Percentiles rank a stretch among this genome's conserved stretches.
These are phyloP conservation scores for Quercus bicolor DNA, from an alignment of 306 rosid species.

Conservation along the genomic window DNA sequence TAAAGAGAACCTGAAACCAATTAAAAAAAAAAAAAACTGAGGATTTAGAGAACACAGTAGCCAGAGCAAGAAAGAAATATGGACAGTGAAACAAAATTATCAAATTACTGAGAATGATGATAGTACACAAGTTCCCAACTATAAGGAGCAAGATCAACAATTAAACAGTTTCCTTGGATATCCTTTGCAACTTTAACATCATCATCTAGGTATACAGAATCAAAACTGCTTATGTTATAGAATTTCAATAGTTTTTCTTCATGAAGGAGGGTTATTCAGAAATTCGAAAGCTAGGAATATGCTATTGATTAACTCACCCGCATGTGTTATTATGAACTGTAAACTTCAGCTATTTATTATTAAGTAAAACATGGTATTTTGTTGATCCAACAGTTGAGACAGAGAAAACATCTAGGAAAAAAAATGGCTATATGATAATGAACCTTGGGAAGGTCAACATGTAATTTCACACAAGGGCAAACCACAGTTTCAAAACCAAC, in stretches of 20 bases:
- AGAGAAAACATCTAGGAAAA: not conserved
- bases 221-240: constrained; percentile 45
- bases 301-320: not conserved
- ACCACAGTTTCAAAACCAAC: not conserved
- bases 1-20: not conserved
- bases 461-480: not conserved
- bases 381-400: not conserved
- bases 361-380: not conserved
- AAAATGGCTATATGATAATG: not conserved
- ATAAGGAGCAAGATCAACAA: constrained; percentile 69
- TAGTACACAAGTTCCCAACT: constrained; percentile 36
- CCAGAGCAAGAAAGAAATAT: not conserved
- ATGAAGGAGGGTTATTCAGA: not conserved
- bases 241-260: not conserved
- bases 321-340: not conserved
- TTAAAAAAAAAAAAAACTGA: not conserved
- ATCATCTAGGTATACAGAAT: constrained; percentile 60
- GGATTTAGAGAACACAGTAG: not conserved
- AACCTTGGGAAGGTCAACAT: not conserved
- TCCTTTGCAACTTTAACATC: constrained; percentile 75
- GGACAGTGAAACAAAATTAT: not conserved
- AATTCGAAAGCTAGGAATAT: not conserved
- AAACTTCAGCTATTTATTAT: not conserved
- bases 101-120: not conserved
- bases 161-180: constrained; percentile 73